These are phyloP conservation scores for Mortierella sp. DNA, from an alignment of 371 early-diverging fungal species.

Conservation along the genomic window DNA sequence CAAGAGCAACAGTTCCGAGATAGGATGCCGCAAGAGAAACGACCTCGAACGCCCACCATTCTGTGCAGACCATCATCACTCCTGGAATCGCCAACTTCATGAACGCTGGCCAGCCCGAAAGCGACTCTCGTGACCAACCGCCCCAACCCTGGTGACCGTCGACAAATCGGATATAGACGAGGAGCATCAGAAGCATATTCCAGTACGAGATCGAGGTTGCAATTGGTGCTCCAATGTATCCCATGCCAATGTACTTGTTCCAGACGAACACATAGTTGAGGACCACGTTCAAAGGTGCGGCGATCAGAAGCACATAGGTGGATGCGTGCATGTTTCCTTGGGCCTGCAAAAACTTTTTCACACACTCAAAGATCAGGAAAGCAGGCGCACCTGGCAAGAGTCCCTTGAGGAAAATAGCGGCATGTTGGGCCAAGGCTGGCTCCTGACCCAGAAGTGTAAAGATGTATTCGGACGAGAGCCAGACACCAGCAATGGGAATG, in stretches of 20 bases:
- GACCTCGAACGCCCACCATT: constrained; percentile 81
- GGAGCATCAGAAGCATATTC: constrained; percentile 68
- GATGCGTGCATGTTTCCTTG: constrained; percentile 87
- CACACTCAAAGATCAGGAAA: constrained; percentile 79
- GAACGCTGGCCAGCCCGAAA: constrained; percentile 73
- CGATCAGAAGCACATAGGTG: constrained; percentile 74
- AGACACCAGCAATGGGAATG: constrained; percentile 77
- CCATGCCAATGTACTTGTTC: constrained; percentile 69
- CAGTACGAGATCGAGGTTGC: constrained; percentile 82
- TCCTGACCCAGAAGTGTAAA: constrained; percentile 66
- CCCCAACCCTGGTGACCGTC: constrained; percentile 85
- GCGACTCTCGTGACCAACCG: constrained; percentile 81
- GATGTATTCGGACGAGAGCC: constrained; percentile 75
- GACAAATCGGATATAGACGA: constrained; percentile 73
- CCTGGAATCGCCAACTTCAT: constrained; percentile 78
- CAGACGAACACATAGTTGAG: constrained; percentile 82
- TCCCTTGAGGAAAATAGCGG: constrained; percentile 73
- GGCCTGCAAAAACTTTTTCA: constrained; percentile 84
- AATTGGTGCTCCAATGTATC: constrained; percentile 87
- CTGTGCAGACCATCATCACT: constrained; percentile 77
- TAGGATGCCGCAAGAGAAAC: constrained; percentile 83
- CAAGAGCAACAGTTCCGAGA: constrained; percentile 80
- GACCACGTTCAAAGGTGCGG: constrained; percentile 78
- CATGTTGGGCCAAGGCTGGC: constrained; percentile 57
- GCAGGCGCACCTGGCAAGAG: constrained; percentile 80